A percentile compares a stretch with the other conserved stretches of the same genome.
Conservation (phyloP, 208 protist genomes). For the Wallacemonas sp. region DNA sequence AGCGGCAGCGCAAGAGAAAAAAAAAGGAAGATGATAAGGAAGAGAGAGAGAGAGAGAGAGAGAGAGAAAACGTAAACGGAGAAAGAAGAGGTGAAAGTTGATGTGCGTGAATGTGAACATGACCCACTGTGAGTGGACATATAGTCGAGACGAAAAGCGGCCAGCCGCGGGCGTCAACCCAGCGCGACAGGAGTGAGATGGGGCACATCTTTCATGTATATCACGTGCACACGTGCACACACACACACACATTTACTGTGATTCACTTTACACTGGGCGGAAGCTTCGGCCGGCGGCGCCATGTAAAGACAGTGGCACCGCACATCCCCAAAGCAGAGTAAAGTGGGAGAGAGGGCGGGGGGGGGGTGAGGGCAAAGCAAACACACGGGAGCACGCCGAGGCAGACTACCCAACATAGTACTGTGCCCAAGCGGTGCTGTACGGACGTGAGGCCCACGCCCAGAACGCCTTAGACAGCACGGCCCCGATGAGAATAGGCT, state of each 20-base stretch:
- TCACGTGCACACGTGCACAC: not conserved
- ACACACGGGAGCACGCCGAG: not conserved
- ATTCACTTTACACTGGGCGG: no score
- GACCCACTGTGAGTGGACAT: no score
- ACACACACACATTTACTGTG: not conserved
- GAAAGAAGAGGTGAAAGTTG: not conserved
- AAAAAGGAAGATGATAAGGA: slow-evolving; percentile 7
- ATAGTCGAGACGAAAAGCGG: no score
- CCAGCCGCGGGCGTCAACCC: no score
- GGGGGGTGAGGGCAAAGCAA: slow-evolving; percentile 1
- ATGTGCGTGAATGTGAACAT: no score
- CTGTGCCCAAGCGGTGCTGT: not conserved
- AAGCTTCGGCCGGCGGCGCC: no score
- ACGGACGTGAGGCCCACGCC: slow-evolving; percentile 5
- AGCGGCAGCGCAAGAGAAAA: not conserved
- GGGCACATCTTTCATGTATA: not conserved
- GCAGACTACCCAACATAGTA: slow-evolving; percentile 9
- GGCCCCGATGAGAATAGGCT: not conserved
- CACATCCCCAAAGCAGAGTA: no score
- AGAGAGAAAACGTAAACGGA: not conserved
- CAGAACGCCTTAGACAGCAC: slow-evolving; percentile 16
- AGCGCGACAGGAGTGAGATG: no score
- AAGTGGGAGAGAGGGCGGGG: no score
- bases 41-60: not conserved
- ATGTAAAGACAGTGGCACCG: no score